Percentiles rank a stretch among this genome's conserved stretches.
phyloP scores from a whole-genome alignment of 2,329 filamentous ascomycete genomes.

The Aureobasidium sp. region DNA sequence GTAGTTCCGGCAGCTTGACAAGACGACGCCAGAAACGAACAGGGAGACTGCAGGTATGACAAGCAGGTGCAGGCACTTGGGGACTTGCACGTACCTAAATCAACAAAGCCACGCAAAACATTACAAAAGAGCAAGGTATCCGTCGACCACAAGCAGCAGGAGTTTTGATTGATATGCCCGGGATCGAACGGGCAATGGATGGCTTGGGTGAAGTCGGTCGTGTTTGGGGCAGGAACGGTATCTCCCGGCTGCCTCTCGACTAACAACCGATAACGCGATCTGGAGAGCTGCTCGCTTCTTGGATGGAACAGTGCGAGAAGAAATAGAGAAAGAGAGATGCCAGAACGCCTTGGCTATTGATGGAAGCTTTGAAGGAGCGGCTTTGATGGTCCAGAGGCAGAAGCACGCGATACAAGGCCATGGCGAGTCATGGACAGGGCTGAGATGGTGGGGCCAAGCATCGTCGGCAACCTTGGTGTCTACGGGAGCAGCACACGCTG shows the following conservation, averaged over 20 bases:
- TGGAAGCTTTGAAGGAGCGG: no score
- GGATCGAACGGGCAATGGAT: conserved; percentile 3
- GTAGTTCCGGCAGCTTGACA: background rate
- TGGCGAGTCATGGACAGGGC: conserved; percentile 5
- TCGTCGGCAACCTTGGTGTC: conserved; percentile 10
- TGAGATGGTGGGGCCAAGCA: conserved; percentile 5
- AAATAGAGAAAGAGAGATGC: background rate
- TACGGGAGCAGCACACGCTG: background rate
- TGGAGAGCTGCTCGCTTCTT: background rate
- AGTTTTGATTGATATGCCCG: background rate
- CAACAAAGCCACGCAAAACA: background rate
- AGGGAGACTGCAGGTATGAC: conserved; percentile 6
- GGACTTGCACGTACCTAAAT: conserved; percentile 8
- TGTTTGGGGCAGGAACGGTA: conserved; percentile 5
- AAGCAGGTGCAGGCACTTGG: background rate
- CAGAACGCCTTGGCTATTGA: no score
- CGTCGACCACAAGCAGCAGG: background rate
- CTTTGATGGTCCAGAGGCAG: no score
- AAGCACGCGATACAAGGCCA: background rate
- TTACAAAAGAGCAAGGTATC: background rate
- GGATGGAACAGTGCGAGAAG: background rate
- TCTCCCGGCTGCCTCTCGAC: background rate
- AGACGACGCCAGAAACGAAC: background rate
- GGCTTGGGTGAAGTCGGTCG: background rate
- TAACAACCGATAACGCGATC: background rate